Percentiles rank a stretch among this genome's conserved stretches.
Evolutionary conservation across 1,139 yeast species (phyloP).

Genomic region (Sugiyamaella xylanicola): DNA sequence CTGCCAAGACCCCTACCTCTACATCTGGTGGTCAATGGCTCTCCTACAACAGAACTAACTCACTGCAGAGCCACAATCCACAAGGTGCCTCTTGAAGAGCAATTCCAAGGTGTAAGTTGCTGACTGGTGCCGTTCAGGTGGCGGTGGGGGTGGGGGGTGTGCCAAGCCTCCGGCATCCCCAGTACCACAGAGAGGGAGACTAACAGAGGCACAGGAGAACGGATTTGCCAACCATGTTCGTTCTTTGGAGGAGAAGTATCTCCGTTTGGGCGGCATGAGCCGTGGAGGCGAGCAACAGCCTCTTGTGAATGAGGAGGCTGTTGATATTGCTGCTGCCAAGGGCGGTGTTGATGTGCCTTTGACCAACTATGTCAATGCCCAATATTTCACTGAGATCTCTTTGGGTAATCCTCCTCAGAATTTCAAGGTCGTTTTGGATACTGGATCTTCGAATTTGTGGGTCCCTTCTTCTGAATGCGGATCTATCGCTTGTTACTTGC

Average conservation of each 20-base stretch:
- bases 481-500: conserved; percentile 93
- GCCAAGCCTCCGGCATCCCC: not conserved
- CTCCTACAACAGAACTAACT: not conserved
- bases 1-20: too few relatives aligned
- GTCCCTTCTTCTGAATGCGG: conserved; percentile 87
- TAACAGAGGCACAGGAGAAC: conserved; percentile 23
- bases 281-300: conserved; percentile 33
- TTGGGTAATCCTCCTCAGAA: conserved; percentile 92
- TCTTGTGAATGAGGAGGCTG: conserved; percentile 42
- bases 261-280: conserved; percentile 50
- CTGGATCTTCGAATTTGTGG: conserved; percentile 97
- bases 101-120: conserved; percentile 53
- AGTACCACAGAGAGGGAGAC: not conserved
- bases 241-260: conserved; percentile 74
- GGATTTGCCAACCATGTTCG: conserved; percentile 63
- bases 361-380: conserved; percentile 91
- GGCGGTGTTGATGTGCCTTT: conserved; percentile 72
- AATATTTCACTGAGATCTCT: conserved; percentile 85
- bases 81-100: conserved; percentile 64
- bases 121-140: not conserved
- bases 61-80: conserved; percentile 48
- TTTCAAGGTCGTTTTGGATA: conserved; percentile 77
- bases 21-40: too few relatives aligned
- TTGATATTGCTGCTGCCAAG: conserved; percentile 34
- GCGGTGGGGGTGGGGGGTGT: not conserved